Evolutionary conservation across 2,329 filamentous ascomycete species (phyloP), one percentile per base, ranked within the genome.

Genomic region (Fusarium mexicanum): DNA sequence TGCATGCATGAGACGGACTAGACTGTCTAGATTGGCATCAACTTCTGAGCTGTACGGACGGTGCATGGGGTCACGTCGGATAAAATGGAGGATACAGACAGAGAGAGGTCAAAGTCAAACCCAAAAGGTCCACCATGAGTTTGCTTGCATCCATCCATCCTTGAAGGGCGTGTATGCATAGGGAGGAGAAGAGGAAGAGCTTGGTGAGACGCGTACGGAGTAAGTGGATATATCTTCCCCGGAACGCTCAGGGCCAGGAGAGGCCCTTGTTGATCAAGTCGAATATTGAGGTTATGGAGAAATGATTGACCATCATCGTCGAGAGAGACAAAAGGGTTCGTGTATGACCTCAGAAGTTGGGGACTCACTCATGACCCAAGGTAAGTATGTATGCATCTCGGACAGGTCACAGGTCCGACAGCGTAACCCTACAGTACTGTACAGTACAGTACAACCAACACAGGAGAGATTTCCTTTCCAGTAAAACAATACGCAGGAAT

Each of bases 281-380:
- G 59, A 67, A 55, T 40, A 55, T 29, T 22, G 24, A 26, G 35
- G 24, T n/a, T 29, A 29, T 54, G 35, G 59, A 66, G 41, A 51
- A 72, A 44, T 29, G 50, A 55, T 67, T 60, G 31, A 57, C 44
- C 31, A 59, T 31, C 31, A 59, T 24, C 31, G 26, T 24, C 20
- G 31, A 46, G 20, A 72, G 64, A 58, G 35, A 33, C n/a, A 47
- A 24, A 53, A 41, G 29, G 33, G 41, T 50, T 53, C 31, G 33
- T 47, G 62, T 46, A 72, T 54, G 67, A 51, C 43, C 43, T 48
- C 38, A 50, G 35, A 59, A 50, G 68, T 51, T 33, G 57, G 57
- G 67, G 61, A 61, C 53, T 29, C 61, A 70, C 54, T 72, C 62
- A 72, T 72, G 71, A 72, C 61, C 71, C 73, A 67, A 69, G 64